Conservation (phyloP, 345 rosid genomes). For the Gynandropsis gynandra region DNA sequence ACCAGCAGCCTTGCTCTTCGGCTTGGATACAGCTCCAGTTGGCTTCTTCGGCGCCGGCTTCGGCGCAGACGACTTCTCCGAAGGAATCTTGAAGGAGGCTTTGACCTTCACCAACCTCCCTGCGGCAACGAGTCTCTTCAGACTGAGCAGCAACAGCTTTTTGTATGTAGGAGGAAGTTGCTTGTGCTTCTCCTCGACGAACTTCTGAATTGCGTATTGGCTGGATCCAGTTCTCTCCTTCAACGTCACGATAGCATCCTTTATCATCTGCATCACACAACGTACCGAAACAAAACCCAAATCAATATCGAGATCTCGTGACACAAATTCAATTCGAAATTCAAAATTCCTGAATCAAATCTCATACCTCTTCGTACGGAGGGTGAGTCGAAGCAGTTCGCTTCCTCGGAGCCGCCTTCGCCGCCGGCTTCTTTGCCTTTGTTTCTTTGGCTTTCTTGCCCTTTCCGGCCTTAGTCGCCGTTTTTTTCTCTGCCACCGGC, state of each 20-base stretch:
- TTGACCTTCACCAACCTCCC: constrained; percentile 69
- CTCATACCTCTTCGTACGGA: constrained; percentile 57
- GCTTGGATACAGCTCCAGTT: constrained; percentile 19
- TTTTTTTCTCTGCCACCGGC: constrained; percentile 30
- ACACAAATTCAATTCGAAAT: not conserved
- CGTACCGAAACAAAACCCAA: not conserved
- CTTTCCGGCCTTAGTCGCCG: constrained; percentile 32
- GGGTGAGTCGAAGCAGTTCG: constrained; percentile 46
- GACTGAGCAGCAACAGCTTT: constrained; percentile 55
- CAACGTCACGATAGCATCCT: constrained; percentile 54
- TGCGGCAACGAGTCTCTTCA: constrained; percentile 61
- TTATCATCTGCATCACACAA: constrained; percentile 51
- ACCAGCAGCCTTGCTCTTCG: constrained; percentile 29
- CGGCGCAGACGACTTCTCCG: constrained; percentile 23
- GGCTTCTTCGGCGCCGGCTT: constrained; percentile 25
- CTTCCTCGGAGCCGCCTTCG: constrained; percentile 35
- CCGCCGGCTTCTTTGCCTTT: constrained; percentile 39
- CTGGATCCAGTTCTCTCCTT: constrained; percentile 90
- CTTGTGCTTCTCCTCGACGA: constrained; percentile 71
- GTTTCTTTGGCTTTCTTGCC: constrained; percentile 43
- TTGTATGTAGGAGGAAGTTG: constrained; percentile 49
- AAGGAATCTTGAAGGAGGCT: constrained; percentile 59
- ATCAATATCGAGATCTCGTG: not conserved
- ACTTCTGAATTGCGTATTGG: constrained; percentile 76
- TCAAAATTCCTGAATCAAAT: not conserved